These are phyloP conservation scores for Blastobotrys arbuscula DNA, from an alignment of 1,139 yeast species.

Conservation along the genomic window DNA sequence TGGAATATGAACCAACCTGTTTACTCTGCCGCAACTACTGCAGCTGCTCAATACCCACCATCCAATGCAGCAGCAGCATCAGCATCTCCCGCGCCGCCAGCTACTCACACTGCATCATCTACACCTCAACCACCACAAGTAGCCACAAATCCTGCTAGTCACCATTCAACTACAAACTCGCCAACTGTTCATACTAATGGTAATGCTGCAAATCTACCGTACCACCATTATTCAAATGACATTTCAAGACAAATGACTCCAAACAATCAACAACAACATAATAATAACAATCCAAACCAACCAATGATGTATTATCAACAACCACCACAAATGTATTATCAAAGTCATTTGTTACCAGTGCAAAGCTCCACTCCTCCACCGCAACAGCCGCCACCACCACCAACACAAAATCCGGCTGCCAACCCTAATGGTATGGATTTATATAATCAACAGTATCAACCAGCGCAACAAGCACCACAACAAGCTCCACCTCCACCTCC, in stretches of 20 bases:
- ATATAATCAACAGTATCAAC: constrained; percentile 3
- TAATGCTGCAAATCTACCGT: not conserved
- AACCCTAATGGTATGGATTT: not conserved
- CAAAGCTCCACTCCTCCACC: constrained; percentile 7
- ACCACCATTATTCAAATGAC: not conserved
- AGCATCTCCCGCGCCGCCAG: not conserved
- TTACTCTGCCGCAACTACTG: not conserved
- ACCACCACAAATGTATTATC: not conserved
- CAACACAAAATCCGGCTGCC: not conserved
- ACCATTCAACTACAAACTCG: not conserved
- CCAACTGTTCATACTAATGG: not conserved
- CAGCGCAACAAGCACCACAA: not conserved
- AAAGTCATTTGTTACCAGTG: not conserved
- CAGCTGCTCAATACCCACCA: not conserved
- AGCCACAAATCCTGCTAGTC: not conserved
- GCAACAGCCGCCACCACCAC: constrained; percentile 1
- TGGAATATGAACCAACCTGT: constrained; percentile 5
- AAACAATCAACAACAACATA: not conserved
- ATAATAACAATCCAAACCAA: too few species aligned
- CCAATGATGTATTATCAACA: constrained; percentile 3
- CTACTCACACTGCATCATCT: not conserved
- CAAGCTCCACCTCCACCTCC: constrained; percentile 5
- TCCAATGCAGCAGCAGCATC: not conserved
- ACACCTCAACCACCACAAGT: not conserved
- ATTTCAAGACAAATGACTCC: constrained; percentile 6